phyloP scores from a whole-genome alignment of 2,329 filamentous ascomycete genomes.

The Aspergillaceae sp. region DNA sequence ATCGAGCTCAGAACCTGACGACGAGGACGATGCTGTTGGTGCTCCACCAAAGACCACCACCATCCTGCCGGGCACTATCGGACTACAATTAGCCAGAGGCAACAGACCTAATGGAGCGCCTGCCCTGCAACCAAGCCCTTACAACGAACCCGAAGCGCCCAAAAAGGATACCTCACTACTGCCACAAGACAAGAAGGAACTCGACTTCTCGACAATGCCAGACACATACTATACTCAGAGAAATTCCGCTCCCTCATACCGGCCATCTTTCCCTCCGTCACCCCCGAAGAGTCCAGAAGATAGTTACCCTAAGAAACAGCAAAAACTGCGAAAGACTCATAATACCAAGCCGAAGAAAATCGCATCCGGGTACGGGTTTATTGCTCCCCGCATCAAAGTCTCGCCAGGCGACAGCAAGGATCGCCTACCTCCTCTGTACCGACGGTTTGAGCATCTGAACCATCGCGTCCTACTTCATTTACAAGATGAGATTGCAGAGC shows the following conservation, averaged over 20 bases:
- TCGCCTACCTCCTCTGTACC: slow-evolving; percentile 57
- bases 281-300: slow-evolving; percentile 27
- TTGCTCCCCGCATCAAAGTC: slow-evolving; percentile 25
- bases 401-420: slow-evolving; percentile 20
- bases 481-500: slow-evolving; percentile 73
- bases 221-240: slow-evolving; percentile 24
- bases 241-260: slow-evolving; percentile 12
- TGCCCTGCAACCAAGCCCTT: slow-evolving; percentile 11
- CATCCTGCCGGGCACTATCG: background rate
- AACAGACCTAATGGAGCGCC: slow-evolving; percentile 12
- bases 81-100: slow-evolving; percentile 19
- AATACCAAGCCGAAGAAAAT: slow-evolving; percentile 13
- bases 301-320: slow-evolving; percentile 13
- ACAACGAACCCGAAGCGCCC: slow-evolving; percentile 8
- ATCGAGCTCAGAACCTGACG: background rate
- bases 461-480: slow-evolving; percentile 74
- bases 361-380: slow-evolving; percentile 28
- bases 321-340: slow-evolving; percentile 11
- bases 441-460: slow-evolving; percentile 72
- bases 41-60: slow-evolving; percentile 1
- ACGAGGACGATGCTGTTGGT: too few species aligned
- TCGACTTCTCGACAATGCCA: slow-evolving; percentile 13
- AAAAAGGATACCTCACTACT: slow-evolving; percentile 14
- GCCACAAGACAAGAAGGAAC: slow-evolving; percentile 13
- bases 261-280: slow-evolving; percentile 22